phyloP scores from a whole-genome alignment of 2,329 filamentous ascomycete species.

The Colletotrichum somersetense region DNA sequence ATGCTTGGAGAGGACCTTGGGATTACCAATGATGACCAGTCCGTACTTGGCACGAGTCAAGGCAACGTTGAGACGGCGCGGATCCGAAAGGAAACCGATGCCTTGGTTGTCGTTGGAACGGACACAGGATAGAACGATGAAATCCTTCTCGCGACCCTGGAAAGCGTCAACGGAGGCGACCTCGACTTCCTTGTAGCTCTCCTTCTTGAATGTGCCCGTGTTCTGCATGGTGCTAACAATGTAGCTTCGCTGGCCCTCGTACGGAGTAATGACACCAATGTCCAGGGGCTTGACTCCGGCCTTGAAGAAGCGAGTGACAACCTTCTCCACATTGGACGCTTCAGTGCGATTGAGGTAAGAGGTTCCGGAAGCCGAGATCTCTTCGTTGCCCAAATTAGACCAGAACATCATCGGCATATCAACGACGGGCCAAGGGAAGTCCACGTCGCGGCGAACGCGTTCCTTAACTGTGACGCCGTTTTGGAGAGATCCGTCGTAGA shows the following conservation, averaged over 20 bases:
- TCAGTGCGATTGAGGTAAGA: constrained; percentile 98
- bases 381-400: constrained; percentile 97
- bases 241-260: constrained; percentile 97
- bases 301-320: constrained; percentile 98
- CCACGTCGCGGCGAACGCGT: constrained; percentile 90
- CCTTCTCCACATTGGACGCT: constrained; percentile 97
- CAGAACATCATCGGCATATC: constrained; percentile 99
- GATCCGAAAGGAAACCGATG: constrained; percentile 98
- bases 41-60: constrained; percentile 97
- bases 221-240: constrained; percentile 99
- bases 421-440: constrained; percentile 96
- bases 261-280: constrained; percentile 98
- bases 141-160: constrained; percentile 98
- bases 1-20: constrained; percentile 97
- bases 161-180: constrained; percentile 99
- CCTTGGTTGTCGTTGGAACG: constrained; percentile 99
- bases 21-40: constrained; percentile 95
- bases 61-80: constrained; percentile 95
- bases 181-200: constrained; percentile 98
- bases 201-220: constrained; percentile 96
- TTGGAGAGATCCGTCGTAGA: constrained; percentile 96
- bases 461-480: constrained; percentile 94
- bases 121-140: constrained; percentile 97
- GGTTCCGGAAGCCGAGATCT: constrained; percentile 97
- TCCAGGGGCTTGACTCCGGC: constrained; percentile 93